Base-by-base conservation (phyloP, 2,329 filamentous ascomycete species). In the Chalaropsis ovoidea region DNA sequence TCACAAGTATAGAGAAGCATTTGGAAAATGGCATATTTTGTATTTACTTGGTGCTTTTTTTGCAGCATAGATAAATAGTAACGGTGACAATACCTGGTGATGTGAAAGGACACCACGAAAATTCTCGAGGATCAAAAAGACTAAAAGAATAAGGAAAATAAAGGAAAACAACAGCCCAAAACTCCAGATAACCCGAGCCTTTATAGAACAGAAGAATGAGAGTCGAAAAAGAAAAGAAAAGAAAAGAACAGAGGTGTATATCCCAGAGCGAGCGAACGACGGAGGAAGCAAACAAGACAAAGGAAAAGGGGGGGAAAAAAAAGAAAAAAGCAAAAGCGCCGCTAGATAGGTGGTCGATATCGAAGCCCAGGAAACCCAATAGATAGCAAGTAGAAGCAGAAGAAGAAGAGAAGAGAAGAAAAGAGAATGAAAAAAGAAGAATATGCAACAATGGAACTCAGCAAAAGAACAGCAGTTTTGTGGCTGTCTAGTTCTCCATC, bases 401-500 rank as follows among this genome's bases (percentile, higher is more conserved):
- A 15, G 17, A 19, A 22, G 42, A 45, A 11, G 42, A 47, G 31
- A 24, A 47, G 45, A 22, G 7, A 42, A 63, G 3, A 22, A 22
- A 45, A 11, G 42, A 47, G 31, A 24, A 47, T 45, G 15, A 8
- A 42, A 27, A 56, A 67, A 27, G 47, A 49, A 27, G 58, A 65
- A 17, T 8, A 58, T 58, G n/a, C 54, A 39, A 58, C 54, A 58
- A 58, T 13, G 43, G 54, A 41, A 65, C 15, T 19, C 45, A 10
- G 39, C 5, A 19, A 62, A 27, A 35, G 47, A 49, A 8, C 64
- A 24, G 58, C 22, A 58, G 17, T 61, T 22, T 1, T 39, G 69
- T 70, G 75, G 54, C 35, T 39, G 47, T 24, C 47, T 71, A 72
- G 68, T 78, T 72, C 62, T 78, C 73, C 81, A 87, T 86, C 69